Base-by-base conservation (phyloP, 306 rosid genomes). In the Vigna hirtella region DNA sequence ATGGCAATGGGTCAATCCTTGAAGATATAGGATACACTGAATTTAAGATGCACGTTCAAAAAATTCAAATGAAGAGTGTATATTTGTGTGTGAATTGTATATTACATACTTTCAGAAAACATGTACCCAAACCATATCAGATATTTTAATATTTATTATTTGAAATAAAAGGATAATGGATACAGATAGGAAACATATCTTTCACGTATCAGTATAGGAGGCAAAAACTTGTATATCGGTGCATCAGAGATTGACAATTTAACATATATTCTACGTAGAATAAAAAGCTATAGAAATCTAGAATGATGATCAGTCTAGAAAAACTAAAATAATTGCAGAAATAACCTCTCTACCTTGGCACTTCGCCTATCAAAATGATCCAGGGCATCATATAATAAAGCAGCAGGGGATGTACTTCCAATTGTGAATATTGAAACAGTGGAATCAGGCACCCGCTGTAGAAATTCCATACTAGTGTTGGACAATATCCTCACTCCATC, bases 281-380 rank as follows among this genome's bases (percentile, higher is more conserved):
- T 56, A 43, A 62, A 34, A 63, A 65, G 34, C 68, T 47, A 38
- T 4, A 57, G n/a, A 55, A 64, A 32, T 36, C 62, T 42, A 71
- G 20, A 16, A 52, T 24, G 53, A 36, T 62, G 24, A 77, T 42
- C 43, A 53, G 56, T 47, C 73, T 77, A 20, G 38, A 59, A 71
- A 71, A 24, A 16, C 52, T 38, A 72, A 30, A 59, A 68, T n/a
- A 81, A 67, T 65, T 52, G 58, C 47, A 68, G 56, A 68, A 70
- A 83, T 32, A 52, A 69, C 45, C 6, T 45, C 67, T 50, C 77
- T 78, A 92, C 98, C 98, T 95, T 95, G n/a, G 98, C 97, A 87
- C 98, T 95, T 20, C 89, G 93, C 81, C 96, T 88, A 87, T 95
- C 98, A 84, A 95, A 95, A 91, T 95, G 98, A 81, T 95, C 98